Evolutionary conservation across 345 rosid genomes (phyloP).

Genomic region (Populus pruinosa): DNA sequence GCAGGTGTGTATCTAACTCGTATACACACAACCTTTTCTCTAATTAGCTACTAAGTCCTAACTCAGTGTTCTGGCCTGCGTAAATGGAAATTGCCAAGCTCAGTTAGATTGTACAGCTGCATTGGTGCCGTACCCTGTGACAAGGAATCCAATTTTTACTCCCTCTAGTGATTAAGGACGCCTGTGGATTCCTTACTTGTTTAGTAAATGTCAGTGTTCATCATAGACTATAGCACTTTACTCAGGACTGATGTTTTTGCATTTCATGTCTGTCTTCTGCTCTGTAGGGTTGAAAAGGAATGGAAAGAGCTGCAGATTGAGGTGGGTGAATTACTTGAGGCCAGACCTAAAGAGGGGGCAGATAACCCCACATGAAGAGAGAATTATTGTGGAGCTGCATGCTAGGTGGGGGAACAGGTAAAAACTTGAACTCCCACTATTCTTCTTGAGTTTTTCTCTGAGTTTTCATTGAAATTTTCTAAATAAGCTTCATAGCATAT

Average conservation of each 20-base stretch:
- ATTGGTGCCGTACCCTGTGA: not conserved
- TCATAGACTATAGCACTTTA: not conserved
- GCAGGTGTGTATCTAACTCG: constrained; percentile 36
- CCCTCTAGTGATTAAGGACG: not conserved
- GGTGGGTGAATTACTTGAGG: constrained; percentile 94
- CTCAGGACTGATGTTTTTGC: not conserved
- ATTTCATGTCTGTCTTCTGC: not conserved
- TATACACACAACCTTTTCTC: no score
- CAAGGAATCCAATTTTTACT: not conserved
- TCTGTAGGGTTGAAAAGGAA: constrained; percentile 71
- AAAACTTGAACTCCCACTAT: not conserved
- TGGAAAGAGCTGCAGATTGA: constrained; percentile 88
- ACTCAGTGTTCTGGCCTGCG: not conserved
- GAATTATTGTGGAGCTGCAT: constrained; percentile 76
- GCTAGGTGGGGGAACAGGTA: constrained; percentile 95
- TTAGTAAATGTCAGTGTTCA: not conserved
- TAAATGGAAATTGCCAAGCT: not conserved
- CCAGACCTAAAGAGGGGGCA: constrained; percentile 94
- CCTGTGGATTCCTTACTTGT: not conserved
- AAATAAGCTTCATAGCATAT: not conserved
- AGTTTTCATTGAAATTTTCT: not conserved
- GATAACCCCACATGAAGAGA: constrained; percentile 87
- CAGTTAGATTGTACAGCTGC: not conserved
- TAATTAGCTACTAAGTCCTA: not conserved
- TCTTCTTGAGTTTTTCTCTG: not conserved